These are phyloP conservation scores for Aaosphaeria arxii DNA, from an alignment of 2,329 filamentous ascomycete genomes.

Conservation along the genomic window DNA sequence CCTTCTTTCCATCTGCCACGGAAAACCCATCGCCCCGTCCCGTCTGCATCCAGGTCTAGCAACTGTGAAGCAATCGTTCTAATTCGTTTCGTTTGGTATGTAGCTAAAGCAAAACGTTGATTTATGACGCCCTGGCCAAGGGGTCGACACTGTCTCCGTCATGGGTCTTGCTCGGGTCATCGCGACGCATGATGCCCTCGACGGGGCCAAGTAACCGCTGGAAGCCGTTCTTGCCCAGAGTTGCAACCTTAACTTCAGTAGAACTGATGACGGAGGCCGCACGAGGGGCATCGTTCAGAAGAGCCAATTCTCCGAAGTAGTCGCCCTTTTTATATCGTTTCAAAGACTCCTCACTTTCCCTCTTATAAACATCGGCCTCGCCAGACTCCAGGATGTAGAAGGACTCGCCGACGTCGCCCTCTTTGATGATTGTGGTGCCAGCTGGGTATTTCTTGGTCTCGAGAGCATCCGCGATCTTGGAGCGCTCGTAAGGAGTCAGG, in stretches of 20 bases:
- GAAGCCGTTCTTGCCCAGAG: conserved; percentile 89
- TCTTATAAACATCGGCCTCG: conserved; percentile 81
- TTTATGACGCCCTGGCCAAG: conserved; percentile 35
- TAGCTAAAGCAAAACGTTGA: not conserved
- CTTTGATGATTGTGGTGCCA: conserved; percentile 80
- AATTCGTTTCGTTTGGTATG: not conserved
- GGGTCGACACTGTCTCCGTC: conserved; percentile 61
- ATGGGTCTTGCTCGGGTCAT: conserved; percentile 50
- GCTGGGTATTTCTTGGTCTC: conserved; percentile 83
- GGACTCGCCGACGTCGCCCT: conserved; percentile 86
- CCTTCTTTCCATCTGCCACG: not conserved
- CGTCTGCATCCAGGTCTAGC: not conserved
- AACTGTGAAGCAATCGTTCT: conserved; percentile 2
- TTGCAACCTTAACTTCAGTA: conserved; percentile 89
- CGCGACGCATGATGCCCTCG: conserved; percentile 89
- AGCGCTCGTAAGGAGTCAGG: conserved; percentile 87
- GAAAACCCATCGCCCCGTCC: not conserved
- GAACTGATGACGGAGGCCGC: conserved; percentile 83
- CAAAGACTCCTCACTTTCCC: conserved; percentile 66
- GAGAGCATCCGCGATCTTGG: conserved; percentile 95
- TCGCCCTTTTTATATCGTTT: conserved; percentile 87
- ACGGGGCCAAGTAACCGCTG: conserved; percentile 90
- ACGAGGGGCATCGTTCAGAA: conserved; percentile 89
- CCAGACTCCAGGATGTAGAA: conserved; percentile 91
- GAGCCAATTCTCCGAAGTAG: conserved; percentile 92